These are phyloP conservation scores for Pythium dissotocum DNA, from an alignment of 352 stramenopile genomes.

Conservation along the genomic window DNA sequence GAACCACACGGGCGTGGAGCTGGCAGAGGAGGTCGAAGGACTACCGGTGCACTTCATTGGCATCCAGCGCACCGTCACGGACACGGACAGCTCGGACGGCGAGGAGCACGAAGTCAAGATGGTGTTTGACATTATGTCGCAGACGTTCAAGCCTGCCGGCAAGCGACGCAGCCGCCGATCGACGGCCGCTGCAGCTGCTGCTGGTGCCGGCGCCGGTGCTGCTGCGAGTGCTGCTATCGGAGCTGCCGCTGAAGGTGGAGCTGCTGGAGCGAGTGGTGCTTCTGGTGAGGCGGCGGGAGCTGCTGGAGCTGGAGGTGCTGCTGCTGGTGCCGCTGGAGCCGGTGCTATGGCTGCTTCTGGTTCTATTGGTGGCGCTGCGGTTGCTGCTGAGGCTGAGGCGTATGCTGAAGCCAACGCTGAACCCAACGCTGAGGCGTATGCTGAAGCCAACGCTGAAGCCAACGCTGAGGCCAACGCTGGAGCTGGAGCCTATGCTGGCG, in stretches of 20 bases:
- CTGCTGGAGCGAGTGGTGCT: background rate
- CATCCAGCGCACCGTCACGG: conserved; percentile 8
- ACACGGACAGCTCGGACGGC: conserved; percentile 21
- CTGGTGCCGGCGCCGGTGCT: background rate
- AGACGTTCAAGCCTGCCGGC: conserved; percentile 15
- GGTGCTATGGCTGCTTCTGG: no score
- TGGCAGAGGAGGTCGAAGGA: conserved; percentile 5
- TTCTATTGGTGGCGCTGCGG: no score
- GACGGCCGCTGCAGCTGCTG: background rate
- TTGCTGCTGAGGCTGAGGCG: background rate
- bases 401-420: background rate
- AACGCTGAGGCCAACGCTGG: background rate
- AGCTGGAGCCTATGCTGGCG: background rate
- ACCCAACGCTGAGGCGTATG: background rate
- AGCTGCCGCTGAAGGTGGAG: background rate
- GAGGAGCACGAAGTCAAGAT: conserved; percentile 20
- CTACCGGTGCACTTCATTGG: conserved; percentile 16
- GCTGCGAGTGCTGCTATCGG: background rate
- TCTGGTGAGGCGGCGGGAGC: background rate
- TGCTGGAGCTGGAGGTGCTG: background rate
- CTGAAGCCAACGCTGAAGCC: background rate
- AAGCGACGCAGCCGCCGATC: conserved; percentile 3
- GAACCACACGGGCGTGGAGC: background rate
- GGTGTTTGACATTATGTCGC: conserved; percentile 21
- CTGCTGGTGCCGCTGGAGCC: background rate